phyloP scores from a whole-genome alignment of 78 protist genomes.

The Dictyostelium intermedium region DNA sequence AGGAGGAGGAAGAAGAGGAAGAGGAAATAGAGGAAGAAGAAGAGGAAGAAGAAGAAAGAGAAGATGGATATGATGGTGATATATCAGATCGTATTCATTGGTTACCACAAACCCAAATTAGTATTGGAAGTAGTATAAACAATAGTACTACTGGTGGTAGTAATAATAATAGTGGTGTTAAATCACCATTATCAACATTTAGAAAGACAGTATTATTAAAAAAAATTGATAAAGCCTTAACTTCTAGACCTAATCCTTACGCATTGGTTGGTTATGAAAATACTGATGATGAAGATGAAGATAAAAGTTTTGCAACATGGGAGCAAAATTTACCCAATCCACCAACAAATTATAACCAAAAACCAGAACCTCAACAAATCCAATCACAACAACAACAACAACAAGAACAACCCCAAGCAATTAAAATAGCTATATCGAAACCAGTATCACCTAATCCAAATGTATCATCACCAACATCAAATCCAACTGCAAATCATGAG shows the following conservation, averaged over 20 bases:
- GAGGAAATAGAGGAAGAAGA: neutral
- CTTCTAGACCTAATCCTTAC: neutral
- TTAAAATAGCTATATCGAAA: neutral
- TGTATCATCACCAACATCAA: neutral
- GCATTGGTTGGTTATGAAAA: constrained; percentile 6
- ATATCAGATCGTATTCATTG: neutral
- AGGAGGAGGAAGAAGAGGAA: neutral
- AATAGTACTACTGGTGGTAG: neutral
- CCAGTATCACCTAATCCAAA: neutral
- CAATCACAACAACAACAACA: neutral
- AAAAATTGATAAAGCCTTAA: neutral
- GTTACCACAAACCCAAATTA: constrained; percentile 7
- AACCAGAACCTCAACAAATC: neutral
- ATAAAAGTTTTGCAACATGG: constrained; percentile 30
- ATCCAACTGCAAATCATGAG: neutral
- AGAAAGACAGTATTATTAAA: neutral
- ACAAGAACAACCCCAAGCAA: neutral
- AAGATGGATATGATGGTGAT: neutral
- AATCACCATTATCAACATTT: neutral
- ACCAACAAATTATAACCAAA: neutral
- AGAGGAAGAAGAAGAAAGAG: neutral
- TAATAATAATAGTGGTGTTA: neutral
- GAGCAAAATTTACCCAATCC: constrained; percentile 19
- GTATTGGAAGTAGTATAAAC: neutral
- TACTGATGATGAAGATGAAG: constrained; percentile 24